These are phyloP conservation scores for Dryadomyces sulphureus DNA, from an alignment of 2,329 filamentous ascomycete species.

Conservation along the genomic window DNA sequence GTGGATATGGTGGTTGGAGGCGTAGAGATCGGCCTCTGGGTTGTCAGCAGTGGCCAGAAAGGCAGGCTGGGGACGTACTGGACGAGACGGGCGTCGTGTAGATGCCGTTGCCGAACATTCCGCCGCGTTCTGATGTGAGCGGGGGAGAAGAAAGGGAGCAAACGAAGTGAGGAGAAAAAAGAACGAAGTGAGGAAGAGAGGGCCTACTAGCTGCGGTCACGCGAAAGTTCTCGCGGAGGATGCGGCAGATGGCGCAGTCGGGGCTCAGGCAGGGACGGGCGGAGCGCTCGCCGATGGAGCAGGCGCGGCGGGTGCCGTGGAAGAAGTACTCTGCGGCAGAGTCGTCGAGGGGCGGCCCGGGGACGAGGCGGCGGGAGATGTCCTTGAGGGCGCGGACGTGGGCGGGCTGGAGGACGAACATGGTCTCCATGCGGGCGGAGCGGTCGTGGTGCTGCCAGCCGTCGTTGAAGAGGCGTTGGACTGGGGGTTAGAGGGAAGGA, in stretches of 20 bases:
- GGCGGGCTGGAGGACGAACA: neutral
- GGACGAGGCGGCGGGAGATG: neutral
- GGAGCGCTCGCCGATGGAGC: neutral
- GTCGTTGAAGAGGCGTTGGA: neutral
- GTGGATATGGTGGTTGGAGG: neutral
- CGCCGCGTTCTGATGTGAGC: neutral
- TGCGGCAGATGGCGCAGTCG: slow-evolving; percentile 1
- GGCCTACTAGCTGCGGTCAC: neutral
- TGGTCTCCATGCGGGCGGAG: neutral
- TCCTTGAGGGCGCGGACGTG: neutral
- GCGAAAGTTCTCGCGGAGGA: neutral
- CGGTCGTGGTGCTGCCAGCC: neutral
- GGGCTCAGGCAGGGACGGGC: neutral
- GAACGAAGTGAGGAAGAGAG: neutral
- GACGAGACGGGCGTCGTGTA: slow-evolving; percentile 3
- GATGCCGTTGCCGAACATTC: slow-evolving; percentile 2
- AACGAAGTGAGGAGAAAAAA: no score
- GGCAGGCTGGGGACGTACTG: neutral
- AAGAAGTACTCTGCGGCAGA: neutral
- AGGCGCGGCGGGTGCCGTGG: slow-evolving; percentile 4
- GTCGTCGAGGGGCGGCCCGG: neutral
- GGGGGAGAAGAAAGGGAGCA: no score
- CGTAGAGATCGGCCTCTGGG: slow-evolving; percentile 4
- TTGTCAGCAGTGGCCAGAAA: neutral
- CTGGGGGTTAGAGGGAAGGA: neutral